Percentiles rank a stretch among this genome's conserved stretches.
These are phyloP conservation scores for Ricinus communis DNA, from an alignment of 345 rosid genomes.

Conservation along the genomic window DNA sequence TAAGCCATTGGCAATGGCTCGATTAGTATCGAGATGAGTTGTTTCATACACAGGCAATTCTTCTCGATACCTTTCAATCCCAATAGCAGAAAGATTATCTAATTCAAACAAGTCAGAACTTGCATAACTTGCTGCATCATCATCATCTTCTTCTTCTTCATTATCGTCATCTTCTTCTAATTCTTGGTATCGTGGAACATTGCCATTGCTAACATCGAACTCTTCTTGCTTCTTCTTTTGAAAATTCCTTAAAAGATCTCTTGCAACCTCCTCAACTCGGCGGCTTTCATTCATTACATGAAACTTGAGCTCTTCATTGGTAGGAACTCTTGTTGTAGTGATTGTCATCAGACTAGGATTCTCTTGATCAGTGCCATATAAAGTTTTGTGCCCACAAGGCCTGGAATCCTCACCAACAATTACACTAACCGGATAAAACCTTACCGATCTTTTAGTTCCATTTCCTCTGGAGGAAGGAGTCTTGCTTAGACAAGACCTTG, in stretches of 20 bases:
- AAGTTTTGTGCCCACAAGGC: slow-evolving; percentile 32
- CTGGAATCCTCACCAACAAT: slow-evolving; percentile 35
- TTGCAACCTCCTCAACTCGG: slow-evolving; percentile 66
- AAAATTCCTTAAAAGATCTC: slow-evolving; percentile 59
- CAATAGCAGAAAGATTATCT: slow-evolving; percentile 79
- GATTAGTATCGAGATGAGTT: slow-evolving; percentile 69
- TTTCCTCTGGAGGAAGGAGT: slow-evolving; percentile 32
- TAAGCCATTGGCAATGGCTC: slow-evolving; percentile 69
- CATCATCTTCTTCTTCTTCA: slow-evolving; percentile 45
- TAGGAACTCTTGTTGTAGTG: background rate
- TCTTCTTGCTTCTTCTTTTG: slow-evolving; percentile 43
- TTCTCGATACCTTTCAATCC: slow-evolving; percentile 63
- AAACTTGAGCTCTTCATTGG: slow-evolving; percentile 24
- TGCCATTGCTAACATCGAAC: slow-evolving; percentile 10
- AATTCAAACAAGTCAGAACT: slow-evolving; percentile 94
- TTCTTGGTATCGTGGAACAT: background rate
- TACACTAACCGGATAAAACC: slow-evolving; percentile 32
- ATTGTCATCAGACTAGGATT: background rate
- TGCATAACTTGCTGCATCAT: slow-evolving; percentile 72
- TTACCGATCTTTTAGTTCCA: slow-evolving; percentile 30
- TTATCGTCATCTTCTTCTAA: slow-evolving; percentile 17
- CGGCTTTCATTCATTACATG: slow-evolving; percentile 48
- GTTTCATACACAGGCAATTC: slow-evolving; percentile 96
- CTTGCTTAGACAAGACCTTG: slow-evolving; percentile 37
- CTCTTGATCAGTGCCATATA: slow-evolving; percentile 14